These are phyloP conservation scores for Lepiota brunneoincarnata DNA, from an alignment of 768 basidiomycete genomes.

Conservation along the genomic window DNA sequence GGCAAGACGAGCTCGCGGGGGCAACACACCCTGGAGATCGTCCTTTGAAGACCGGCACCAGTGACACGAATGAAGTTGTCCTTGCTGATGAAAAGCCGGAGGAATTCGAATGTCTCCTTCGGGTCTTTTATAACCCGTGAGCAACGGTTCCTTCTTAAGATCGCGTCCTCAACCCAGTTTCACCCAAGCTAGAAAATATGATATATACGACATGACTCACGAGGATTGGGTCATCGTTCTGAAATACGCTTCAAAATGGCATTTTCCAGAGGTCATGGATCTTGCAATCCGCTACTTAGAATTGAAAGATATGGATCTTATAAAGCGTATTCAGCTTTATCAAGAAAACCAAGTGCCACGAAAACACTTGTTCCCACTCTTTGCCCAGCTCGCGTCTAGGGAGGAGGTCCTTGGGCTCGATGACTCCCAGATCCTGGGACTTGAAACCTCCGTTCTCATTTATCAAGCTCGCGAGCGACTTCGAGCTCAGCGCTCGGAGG, in stretches of 20 bases:
- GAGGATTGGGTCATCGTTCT: constrained; percentile 10
- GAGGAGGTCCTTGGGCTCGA: constrained; percentile 47
- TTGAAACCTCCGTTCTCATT: constrained; percentile 48
- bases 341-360: constrained; percentile 46
- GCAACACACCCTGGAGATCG: not conserved
- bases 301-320: not conserved
- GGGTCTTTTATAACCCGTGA: constrained; percentile 17
- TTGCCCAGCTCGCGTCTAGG: constrained; percentile 50
- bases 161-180: not conserved
- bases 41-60: not conserved
- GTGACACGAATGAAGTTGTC: constrained; percentile 7
- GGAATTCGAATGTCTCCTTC: constrained; percentile 14
- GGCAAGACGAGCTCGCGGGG: constrained; percentile 2
- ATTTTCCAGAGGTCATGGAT: constrained; percentile 8
- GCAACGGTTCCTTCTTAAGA: not conserved
- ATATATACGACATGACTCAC: not conserved
- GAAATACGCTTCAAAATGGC: constrained; percentile 2
- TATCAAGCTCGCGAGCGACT: constrained; percentile 49
- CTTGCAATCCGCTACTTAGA: constrained; percentile 6
- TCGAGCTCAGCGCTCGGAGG: constrained; percentile 24
- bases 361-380: constrained; percentile 51
- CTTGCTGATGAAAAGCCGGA: constrained; percentile 6
- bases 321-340: constrained; percentile 45
- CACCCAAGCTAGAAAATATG: constrained; percentile 1
- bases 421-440: constrained; percentile 54